A percentile compares a stretch with the other conserved stretches of the same genome.
phyloP scores from a whole-genome alignment of 2,329 filamentous ascomycete species.

The Rosellinia necatrix region DNA sequence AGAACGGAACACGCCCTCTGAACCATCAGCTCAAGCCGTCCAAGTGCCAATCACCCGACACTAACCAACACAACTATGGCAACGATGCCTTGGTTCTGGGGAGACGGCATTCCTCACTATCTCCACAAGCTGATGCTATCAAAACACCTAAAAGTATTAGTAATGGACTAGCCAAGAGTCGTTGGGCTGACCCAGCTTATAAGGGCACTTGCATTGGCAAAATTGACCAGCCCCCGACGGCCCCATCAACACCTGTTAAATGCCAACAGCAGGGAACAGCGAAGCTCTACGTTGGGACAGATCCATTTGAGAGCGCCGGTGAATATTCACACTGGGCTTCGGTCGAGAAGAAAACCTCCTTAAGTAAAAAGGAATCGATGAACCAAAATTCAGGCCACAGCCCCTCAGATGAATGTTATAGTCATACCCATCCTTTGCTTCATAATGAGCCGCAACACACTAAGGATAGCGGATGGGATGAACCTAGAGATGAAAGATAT shows the following conservation, averaged over 20 bases:
- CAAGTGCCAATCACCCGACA: neutral
- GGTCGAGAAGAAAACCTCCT: neutral
- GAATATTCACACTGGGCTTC: neutral
- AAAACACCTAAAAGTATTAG: neutral
- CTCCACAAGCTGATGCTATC: neutral
- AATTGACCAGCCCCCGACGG: neutral
- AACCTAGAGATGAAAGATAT: neutral
- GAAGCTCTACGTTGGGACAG: neutral
- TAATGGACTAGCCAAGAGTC: slow-evolving; percentile 5
- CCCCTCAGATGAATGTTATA: neutral
- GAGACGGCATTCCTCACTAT: neutral
- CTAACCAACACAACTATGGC: neutral
- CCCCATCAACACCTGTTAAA: neutral
- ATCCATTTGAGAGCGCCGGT: neutral
- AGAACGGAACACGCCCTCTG: neutral
- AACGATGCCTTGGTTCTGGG: neutral
- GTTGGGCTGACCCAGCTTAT: neutral
- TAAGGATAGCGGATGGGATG: neutral
- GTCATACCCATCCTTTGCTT: too few species aligned
- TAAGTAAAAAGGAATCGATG: neutral
- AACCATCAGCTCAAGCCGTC: neutral
- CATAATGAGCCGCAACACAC: neutral
- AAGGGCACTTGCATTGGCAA: neutral
- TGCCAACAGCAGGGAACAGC: neutral
- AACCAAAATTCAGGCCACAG: neutral